Conservation (phyloP, 2,329 filamentous ascomycete species). For the Emmonsiellopsis sp. region DNA sequence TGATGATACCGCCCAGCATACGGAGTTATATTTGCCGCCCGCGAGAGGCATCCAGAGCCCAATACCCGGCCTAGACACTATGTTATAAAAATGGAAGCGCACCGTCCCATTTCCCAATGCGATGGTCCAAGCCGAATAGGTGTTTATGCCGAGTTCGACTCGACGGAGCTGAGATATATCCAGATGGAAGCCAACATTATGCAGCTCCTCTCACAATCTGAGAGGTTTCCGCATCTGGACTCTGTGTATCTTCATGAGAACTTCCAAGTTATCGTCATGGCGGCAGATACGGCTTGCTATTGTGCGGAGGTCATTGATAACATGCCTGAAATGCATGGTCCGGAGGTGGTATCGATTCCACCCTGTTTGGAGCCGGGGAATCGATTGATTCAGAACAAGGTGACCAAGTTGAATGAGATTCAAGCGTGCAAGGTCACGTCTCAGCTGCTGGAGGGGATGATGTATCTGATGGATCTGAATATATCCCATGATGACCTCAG, state of each 20-base stretch:
- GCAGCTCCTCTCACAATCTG: slow-evolving; percentile 15
- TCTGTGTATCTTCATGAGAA: slow-evolving; percentile 20
- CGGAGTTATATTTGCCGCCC: slow-evolving; percentile 15
- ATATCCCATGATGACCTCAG: slow-evolving; percentile 22
- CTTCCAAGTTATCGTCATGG: slow-evolving; percentile 21
- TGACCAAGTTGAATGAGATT: slow-evolving; percentile 16
- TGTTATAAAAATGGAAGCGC: slow-evolving; percentile 16
- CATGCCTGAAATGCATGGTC: slow-evolving; percentile 1
- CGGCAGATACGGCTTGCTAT: not conserved
- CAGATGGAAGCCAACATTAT: slow-evolving; percentile 21
- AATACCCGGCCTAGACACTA: slow-evolving; percentile 8
- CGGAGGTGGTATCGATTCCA: not conserved
- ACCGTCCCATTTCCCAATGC: not conserved
- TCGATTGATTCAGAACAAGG: slow-evolving; percentile 6
- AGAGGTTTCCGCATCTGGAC: slow-evolving; percentile 21
- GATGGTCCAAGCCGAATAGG: not conserved
- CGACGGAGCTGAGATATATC: slow-evolving; percentile 11
- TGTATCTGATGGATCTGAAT: slow-evolving; percentile 22
- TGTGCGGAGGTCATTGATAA: slow-evolving; percentile 15
- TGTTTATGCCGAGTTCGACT: slow-evolving; percentile 1
- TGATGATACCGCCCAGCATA: slow-evolving; percentile 11
- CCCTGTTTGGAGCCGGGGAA: not conserved
- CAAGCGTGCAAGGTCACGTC: slow-evolving; percentile 21
- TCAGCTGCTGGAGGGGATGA: slow-evolving; percentile 21
- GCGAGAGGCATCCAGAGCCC: slow-evolving; percentile 4